phyloP scores from a whole-genome alignment of 75 land plant species.

The Azolla pinnata region DNA sequence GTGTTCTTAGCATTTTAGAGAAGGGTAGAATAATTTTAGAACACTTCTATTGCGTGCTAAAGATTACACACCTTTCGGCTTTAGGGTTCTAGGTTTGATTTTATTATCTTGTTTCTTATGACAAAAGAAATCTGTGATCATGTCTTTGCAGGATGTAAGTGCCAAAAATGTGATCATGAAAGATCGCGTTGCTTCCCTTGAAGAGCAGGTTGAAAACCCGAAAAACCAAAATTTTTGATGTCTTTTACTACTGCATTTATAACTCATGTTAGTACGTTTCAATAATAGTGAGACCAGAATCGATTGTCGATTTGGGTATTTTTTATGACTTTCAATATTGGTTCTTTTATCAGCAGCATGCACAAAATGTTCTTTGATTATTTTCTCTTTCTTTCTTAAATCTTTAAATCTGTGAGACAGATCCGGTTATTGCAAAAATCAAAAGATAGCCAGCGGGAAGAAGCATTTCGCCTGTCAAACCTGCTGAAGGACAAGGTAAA shows the following conservation, averaged over 20 bases:
- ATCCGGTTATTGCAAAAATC: conserved; percentile 18
- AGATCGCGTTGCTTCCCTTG: conserved; percentile 19
- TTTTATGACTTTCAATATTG: no score
- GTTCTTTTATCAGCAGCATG: no score
- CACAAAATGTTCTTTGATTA: not conserved
- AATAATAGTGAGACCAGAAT: not conserved
- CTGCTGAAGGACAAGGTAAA: conserved; percentile 8
- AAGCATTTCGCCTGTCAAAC: conserved; percentile 17
- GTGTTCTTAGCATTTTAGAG: no score
- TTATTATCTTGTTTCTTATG: no score
- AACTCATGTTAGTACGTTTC: no score
- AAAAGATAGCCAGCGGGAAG: conserved; percentile 23
- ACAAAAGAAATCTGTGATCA: no score
- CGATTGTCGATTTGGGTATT: no score
- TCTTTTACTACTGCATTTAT: no score
- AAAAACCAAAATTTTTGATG: not conserved
- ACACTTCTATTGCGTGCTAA: no score
- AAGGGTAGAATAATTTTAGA: no score
- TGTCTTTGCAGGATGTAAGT: conserved; percentile 25
- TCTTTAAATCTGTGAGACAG: conserved; percentile 6
- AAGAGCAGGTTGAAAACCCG: conserved; percentile 26
- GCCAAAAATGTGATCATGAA: conserved; percentile 19
- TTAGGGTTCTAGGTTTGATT: no score
- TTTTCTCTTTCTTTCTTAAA: not conserved
- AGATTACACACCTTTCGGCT: no score